Evolutionary conservation across 768 basidiomycete genomes (phyloP), one percentile per base, ranked within the genome.

Genomic region (Cystofilobasidium macerans): DNA sequence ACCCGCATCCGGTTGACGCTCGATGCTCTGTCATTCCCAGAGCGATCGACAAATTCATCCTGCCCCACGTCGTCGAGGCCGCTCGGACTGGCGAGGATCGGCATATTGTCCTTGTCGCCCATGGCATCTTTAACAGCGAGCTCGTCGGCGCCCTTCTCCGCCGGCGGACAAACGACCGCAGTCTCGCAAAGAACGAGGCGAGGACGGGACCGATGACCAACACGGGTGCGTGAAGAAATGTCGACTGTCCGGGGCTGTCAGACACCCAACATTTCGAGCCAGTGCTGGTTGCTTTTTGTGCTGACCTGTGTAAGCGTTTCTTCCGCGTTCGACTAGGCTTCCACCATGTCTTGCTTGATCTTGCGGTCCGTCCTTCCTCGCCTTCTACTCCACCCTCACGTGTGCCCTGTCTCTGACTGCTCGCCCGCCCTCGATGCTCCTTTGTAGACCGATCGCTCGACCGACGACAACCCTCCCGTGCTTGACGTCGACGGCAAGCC

Each of bases 61-160:
- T 85, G 70, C 82, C 84, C 4, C 80, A 85, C 69, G 75, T 87
- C n/a, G 30, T 74, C 73, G 71, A 78, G 26, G 79, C 78, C 0
- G 76, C 76, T 26, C 76, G 76, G 62, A 73, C 76, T n/a, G 76
- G 77, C 40, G 74, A 66, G 65, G 71, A 78, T 38, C 71, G 79
- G 9, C 85, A 84, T 68, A 73, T 88, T 30, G 86, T 83, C 1
- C 70, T 89, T 43, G 83, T 88, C 56, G 87, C 87, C 75, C 88
- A 90, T 74, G 86, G 88, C 0, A 70, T 87, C 26, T 84, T 84
- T 74, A 85, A 89, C 45, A 24, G 33, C 2, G 62, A 68, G 47
- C 20, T 68, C 12, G 40, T 68, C 14, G 62, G 61, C 3, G 36
- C 61, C 0, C 32, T 68, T 9, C 22, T 62, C 6, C 32, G 67